Evolutionary conservation across 2,329 filamentous ascomycete genomes (phyloP).

Genomic region (Aspergillus jensenii): DNA sequence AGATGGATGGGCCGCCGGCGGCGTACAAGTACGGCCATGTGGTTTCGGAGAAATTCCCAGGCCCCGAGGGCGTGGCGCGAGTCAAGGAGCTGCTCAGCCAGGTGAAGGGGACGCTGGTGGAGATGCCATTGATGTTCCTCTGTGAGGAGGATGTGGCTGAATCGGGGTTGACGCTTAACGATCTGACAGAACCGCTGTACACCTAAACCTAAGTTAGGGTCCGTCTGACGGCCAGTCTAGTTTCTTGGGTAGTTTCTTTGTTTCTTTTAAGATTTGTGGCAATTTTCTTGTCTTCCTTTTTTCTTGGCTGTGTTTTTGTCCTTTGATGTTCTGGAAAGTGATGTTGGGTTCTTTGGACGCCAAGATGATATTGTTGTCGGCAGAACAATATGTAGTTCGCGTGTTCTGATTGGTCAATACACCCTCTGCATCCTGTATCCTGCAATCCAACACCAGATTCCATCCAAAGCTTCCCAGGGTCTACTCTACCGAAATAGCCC

Average conservation of each 20-base stretch:
- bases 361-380: conserved; percentile 18
- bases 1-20: conserved; percentile 41
- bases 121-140: conserved; percentile 90
- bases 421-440: neutral
- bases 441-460: neutral
- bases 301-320: neutral
- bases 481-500: neutral
- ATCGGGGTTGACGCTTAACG: conserved; percentile 72
- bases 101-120: conserved; percentile 71
- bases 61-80: conserved; percentile 66
- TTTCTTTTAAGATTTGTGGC: neutral
- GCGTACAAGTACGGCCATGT: conserved; percentile 85
- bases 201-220: conserved; percentile 45
- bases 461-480: neutral
- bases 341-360: neutral
- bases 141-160: conserved; percentile 83
- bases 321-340: neutral
- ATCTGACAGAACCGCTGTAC: conserved; percentile 70
- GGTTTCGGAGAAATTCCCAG: conserved; percentile 71
- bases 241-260: conserved; percentile 2
- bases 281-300: conserved; percentile 1
- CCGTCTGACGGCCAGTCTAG: neutral
- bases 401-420: conserved; percentile 2
- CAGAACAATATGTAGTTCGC: conserved; percentile 12
- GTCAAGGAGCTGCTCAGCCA: conserved; percentile 68